These are phyloP conservation scores for Osmanthus fragrans DNA, from an alignment of 257 asterid species.

Conservation along the genomic window DNA sequence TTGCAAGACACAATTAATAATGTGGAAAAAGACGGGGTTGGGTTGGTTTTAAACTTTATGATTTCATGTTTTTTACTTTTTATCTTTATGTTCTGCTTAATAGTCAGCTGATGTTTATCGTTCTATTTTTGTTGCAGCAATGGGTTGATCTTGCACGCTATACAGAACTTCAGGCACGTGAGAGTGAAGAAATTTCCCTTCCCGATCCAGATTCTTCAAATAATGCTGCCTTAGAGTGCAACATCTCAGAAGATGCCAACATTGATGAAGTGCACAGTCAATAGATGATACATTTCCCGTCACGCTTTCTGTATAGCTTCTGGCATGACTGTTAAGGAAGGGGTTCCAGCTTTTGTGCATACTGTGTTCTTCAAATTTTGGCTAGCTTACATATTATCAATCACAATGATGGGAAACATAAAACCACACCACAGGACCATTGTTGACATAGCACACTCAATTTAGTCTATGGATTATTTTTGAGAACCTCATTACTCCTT, in stretches of 20 bases:
- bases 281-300: slow-evolving; percentile 30
- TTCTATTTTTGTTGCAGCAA: slow-evolving; percentile 58
- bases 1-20: not conserved
- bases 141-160: slow-evolving; percentile 92
- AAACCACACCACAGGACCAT: slow-evolving; percentile 9
- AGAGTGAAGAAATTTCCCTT: slow-evolving; percentile 36
- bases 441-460: not conserved
- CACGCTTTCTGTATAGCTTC: slow-evolving; percentile 21
- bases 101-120: slow-evolving; percentile 22
- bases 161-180: slow-evolving; percentile 81
- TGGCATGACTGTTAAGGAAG: slow-evolving; percentile 24
- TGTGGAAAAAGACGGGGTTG: not conserved
- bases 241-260: slow-evolving; percentile 47
- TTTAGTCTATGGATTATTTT: not conserved
- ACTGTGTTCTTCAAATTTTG: slow-evolving; percentile 19
- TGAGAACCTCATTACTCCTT: not conserved
- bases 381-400: slow-evolving; percentile 14
- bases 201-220: slow-evolving; percentile 46
- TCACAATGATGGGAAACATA: not conserved
- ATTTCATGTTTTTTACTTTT: not conserved
- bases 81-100: not conserved
- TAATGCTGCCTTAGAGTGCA: slow-evolving; percentile 52
- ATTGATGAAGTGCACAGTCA: slow-evolving; percentile 57
- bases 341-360: slow-evolving; percentile 4
- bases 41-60: not conserved